Base-by-base conservation (phyloP, 2,329 filamentous ascomycete genomes). In the Thelonectria blattea region DNA sequence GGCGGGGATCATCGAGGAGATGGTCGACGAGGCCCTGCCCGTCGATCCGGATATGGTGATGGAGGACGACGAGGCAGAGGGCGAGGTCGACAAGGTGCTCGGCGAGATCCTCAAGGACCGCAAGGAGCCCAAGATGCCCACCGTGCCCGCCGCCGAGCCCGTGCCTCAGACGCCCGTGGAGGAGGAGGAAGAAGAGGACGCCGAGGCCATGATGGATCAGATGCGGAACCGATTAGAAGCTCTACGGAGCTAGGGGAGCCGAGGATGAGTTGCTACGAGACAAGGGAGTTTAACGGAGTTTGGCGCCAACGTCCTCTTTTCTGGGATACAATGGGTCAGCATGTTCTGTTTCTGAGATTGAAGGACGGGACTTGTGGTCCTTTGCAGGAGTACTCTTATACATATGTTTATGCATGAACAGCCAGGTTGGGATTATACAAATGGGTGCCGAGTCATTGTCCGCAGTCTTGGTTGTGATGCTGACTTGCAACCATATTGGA, bases 1-100 rank as follows among this genome's bases (percentile, higher is more conserved):
- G 80, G 94, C 95, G 2, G 95, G 94, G 15, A 94, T 99, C 66
- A 96, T 98, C 62, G 94, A 98, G 81, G 95, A 99, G 80, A 97
- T 98, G 91, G 88, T 96, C 5, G 91, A 89, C 49, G 94, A 98
- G 74, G 88, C 84, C 45, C 80, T 98, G 66, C 92, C 93, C n/a
- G 85, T 89, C 65, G 89, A 93, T 58, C 78, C 89, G 52, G 80
- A 92, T 68, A 81, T 86, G 54, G 85, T 91, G 59, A 87, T 91
- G 60, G 91, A 92, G 63, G 91, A 93, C 69, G 91, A 88, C 6
- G 89, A 92, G 75, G 88, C 84, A 2, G 88, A 91, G 73, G 80
- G 79, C 18, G 94, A 98, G 81, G 92, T 98, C 10, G 93, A 98
- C 72, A 96, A 94, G 83, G 89, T 98, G 12, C 81, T 99, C 24